These are phyloP conservation scores for Citrus maxima DNA, from an alignment of 345 rosid species.

Conservation along the genomic window DNA sequence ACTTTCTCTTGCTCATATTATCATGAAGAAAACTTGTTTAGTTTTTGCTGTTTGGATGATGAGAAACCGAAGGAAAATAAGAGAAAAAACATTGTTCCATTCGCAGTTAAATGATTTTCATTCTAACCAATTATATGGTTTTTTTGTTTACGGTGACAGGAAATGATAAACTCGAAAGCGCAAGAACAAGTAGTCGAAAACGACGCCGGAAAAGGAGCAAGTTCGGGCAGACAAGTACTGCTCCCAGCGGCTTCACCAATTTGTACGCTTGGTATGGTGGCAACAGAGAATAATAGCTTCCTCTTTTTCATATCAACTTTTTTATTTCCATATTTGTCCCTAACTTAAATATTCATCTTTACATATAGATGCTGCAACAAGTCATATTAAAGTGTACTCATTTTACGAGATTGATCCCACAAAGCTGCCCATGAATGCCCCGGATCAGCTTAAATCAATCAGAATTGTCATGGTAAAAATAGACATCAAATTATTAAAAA, in stretches of 20 bases:
- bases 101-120: too few relatives aligned
- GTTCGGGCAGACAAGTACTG: constrained; percentile 18
- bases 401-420: constrained; percentile 73
- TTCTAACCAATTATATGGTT: too few relatives aligned
- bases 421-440: constrained; percentile 47
- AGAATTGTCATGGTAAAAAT: constrained; percentile 69
- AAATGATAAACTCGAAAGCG: constrained; percentile 21
- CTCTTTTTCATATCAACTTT: background rate
- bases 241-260: constrained; percentile 1
- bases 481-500: background rate
- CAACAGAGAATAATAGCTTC: background rate
- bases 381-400: constrained; percentile 54
- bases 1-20: too few relatives aligned
- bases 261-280: background rate
- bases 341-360: background rate
- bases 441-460: constrained; percentile 52
- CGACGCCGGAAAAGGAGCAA: constrained; percentile 17
- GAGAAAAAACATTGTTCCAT: too few relatives aligned
- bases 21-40: too few relatives aligned
- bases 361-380: constrained; percentile 20
- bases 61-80: too few relatives aligned
- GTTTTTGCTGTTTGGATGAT: too few relatives aligned
- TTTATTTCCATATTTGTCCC: background rate
- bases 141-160: background rate
- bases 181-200: constrained; percentile 15